These are phyloP conservation scores for Kingdonia uniflora DNA, from an alignment of 164 flowering plant species.

Conservation along the genomic window DNA sequence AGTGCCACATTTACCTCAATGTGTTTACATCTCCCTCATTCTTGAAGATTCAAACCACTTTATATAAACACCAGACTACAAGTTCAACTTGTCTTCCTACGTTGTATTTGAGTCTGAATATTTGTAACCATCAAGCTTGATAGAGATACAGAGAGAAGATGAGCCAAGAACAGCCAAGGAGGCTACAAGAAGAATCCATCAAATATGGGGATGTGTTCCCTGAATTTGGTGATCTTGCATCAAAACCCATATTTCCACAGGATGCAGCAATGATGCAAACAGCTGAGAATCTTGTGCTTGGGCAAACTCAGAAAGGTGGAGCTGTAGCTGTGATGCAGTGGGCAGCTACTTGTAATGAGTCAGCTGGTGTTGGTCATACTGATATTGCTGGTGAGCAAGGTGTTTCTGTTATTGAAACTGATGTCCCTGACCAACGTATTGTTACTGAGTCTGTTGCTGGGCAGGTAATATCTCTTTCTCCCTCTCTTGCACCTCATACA, in stretches of 20 bases:
- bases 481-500: neutral
- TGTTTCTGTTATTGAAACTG: conserved; percentile 31
- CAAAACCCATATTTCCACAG: conserved; percentile 26
- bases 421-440: conserved; percentile 21
- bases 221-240: conserved; percentile 13
- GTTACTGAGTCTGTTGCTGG: conserved; percentile 22
- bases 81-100: too few relatives aligned
- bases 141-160: neutral
- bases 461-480: neutral
- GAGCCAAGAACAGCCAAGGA: conserved; percentile 2
- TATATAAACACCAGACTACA: too few relatives aligned
- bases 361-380: neutral
- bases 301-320: conserved; percentile 3
- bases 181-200: neutral
- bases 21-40: too few relatives aligned
- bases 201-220: conserved; percentile 1
- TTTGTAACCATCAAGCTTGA: too few relatives aligned
- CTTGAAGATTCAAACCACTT: too few relatives aligned
- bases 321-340: neutral
- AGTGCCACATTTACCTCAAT: too few relatives aligned
- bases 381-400: conserved; percentile 2
- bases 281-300: neutral
- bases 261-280: conserved; percentile 15
- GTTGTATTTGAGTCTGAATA: too few relatives aligned
- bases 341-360: neutral